Conservation (phyloP, 2,329 filamentous ascomycete genomes). For the Stagonosporopsis cucurbitacearum region DNA sequence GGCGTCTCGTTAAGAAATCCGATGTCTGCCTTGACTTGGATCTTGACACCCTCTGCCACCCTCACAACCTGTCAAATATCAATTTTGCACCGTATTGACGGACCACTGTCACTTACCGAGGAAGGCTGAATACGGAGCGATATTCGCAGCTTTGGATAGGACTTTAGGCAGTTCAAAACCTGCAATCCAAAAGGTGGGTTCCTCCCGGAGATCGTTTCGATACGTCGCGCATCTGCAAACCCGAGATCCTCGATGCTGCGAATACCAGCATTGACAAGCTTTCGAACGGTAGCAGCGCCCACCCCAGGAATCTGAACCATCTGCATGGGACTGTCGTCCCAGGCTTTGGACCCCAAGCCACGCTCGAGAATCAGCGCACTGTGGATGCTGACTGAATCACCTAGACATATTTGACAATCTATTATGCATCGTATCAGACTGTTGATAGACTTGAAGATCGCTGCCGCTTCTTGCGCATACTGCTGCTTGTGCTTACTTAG, state of each 20-base stretch:
- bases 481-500: constrained; percentile 62
- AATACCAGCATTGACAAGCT: constrained; percentile 74
- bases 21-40: constrained; percentile 71
- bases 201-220: constrained; percentile 77
- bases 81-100: rapidly evolving
- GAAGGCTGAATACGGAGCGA: constrained; percentile 59
- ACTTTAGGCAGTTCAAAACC: constrained; percentile 67
- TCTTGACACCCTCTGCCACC: constrained; percentile 54
- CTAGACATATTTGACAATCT: constrained; percentile 69
- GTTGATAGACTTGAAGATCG: constrained; percentile 72
- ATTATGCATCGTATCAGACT: constrained; percentile 77
- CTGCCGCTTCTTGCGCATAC: constrained; percentile 64
- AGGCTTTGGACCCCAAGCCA: constrained; percentile 74
- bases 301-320: constrained; percentile 83
- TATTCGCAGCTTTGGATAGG: constrained; percentile 73
- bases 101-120: constrained; percentile 44
- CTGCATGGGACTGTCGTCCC: constrained; percentile 83
- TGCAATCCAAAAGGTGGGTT: constrained; percentile 84
- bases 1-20: constrained; percentile 73
- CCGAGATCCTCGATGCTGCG: constrained; percentile 74
- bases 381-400: constrained; percentile 71
- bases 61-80: constrained; percentile 27
- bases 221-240: constrained; percentile 68
- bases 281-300: constrained; percentile 76
- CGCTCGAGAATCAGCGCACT: constrained; percentile 79